Evolutionary conservation across 2,329 filamentous ascomycete genomes (phyloP).

Genomic region (Xylariaceae sp.): DNA sequence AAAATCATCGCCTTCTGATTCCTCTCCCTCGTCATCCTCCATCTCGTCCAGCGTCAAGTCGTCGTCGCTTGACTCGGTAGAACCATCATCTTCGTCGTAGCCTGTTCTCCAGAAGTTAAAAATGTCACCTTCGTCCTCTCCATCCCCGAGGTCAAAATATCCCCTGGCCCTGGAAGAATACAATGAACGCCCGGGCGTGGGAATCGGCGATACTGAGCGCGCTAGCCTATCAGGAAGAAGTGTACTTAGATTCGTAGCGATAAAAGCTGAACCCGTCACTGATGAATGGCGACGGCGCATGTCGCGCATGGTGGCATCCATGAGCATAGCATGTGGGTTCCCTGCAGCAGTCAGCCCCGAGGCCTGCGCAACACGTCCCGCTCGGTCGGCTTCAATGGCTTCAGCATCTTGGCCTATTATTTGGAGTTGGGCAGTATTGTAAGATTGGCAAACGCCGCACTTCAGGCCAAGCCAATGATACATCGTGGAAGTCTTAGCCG

Average conservation of each 20-base stretch:
- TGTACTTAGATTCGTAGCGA: constrained; percentile 16
- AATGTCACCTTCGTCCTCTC: constrained; percentile 53
- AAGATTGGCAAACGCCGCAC: constrained; percentile 69
- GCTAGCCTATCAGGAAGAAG: constrained; percentile 40
- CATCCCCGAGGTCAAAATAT: constrained; percentile 32
- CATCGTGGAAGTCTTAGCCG: constrained; percentile 74
- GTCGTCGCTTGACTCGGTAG: constrained; percentile 29
- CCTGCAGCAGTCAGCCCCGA: constrained; percentile 18
- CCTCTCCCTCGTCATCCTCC: constrained; percentile 47
- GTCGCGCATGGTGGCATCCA: constrained; percentile 25
- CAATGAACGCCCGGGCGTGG: constrained; percentile 21
- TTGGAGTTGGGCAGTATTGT: constrained; percentile 64
- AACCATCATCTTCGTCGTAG: constrained; percentile 36
- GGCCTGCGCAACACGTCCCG: constrained; percentile 21
- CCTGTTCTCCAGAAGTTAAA: constrained; percentile 53
- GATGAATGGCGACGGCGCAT: constrained; percentile 35
- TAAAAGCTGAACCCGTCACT: constrained; percentile 21
- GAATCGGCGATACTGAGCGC: constrained; percentile 43
- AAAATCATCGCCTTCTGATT: constrained; percentile 44
- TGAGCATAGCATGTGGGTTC: constrained; percentile 10
- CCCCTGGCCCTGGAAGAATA: constrained; percentile 19
- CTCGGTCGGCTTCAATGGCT: constrained; percentile 18
- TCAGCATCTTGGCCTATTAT: constrained; percentile 46
- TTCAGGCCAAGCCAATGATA: constrained; percentile 96
- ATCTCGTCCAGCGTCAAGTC: constrained; percentile 38